Conservation (phyloP, 73 alveolate genomes). For the Urostyla sp. region DNA sequence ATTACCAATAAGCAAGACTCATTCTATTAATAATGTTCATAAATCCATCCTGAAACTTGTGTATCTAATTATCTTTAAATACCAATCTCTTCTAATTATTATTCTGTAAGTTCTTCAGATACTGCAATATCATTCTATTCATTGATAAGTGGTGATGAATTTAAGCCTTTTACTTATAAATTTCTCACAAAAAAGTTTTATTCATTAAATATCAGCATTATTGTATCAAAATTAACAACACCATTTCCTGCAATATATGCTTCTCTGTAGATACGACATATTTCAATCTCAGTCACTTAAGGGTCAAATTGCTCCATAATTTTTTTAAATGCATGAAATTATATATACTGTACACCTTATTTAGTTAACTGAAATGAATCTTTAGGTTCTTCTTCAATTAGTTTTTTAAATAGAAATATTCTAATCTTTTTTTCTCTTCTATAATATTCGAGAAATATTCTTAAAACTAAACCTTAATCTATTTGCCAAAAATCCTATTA, state of each 20-base stretch:
- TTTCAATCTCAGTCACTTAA: slow-evolving; percentile 23
- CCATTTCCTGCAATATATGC: slow-evolving; percentile 62
- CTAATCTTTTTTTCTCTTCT: slow-evolving; percentile 56
- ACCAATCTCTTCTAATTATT: neutral
- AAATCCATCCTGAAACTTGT: slow-evolving; percentile 2
- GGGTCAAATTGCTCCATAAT: slow-evolving; percentile 53
- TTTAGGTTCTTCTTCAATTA: slow-evolving; percentile 47
- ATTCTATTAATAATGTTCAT: slow-evolving; percentile 39
- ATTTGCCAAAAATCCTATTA: slow-evolving; percentile 26
- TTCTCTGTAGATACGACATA: slow-evolving; percentile 42
- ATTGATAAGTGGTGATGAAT: slow-evolving; percentile 16
- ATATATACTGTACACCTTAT: neutral
- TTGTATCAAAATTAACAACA: slow-evolving; percentile 34
- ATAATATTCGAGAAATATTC: slow-evolving; percentile 43
- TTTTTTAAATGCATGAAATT: neutral
- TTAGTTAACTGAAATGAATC: neutral
- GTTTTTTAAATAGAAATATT: slow-evolving; percentile 2
- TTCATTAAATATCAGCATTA: slow-evolving; percentile 30
- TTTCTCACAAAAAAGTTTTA: slow-evolving; percentile 14
- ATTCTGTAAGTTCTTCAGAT: slow-evolving; percentile 30
- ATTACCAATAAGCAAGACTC: slow-evolving; percentile 4
- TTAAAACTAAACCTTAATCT: slow-evolving; percentile 28
- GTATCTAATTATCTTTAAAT: slow-evolving; percentile 8
- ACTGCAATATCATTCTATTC: slow-evolving; percentile 37
- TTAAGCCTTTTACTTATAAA: slow-evolving; percentile 25